Base-by-base conservation (phyloP, 1,284 basidiomycete species). In the Trichosporon asahii region DNA sequence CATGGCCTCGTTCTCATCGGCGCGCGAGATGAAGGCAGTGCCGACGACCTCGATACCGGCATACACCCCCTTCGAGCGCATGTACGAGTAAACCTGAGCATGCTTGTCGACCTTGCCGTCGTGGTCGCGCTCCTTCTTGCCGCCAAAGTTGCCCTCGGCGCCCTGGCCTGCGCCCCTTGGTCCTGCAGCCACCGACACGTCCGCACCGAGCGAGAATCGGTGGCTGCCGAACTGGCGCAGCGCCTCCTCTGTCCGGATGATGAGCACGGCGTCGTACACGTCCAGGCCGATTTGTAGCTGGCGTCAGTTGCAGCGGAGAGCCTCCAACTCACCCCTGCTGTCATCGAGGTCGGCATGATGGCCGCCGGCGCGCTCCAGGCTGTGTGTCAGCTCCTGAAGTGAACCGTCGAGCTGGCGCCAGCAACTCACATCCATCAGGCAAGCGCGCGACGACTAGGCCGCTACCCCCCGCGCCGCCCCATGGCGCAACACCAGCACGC, bases 161-260 rank as follows among this genome's bases (percentile, higher is more conserved):
- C 69, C 69, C 18, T 70, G 33, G 11, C 65, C 68, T 18, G 49
- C 68, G 55, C 66, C 66, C 55, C 60, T 29, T 6, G 66, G 66
- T 18, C 66, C 66, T 3, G 66, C 66, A 15, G 66, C 66, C n/a
- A 67, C 66, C 3, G 66, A 67, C 25, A 67, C 40, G 12, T 67
- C 66, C n/a, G 55, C 66, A 27, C 66, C 66, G 11, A 67, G 66
- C 14, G 66, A 25, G 55, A 61, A 25, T 55, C 66, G 66, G 55
- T 61, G 55, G 11, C 37, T 60, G 23, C 66, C 66, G 66, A 67
- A 67, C 66, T 67, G 66, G 35, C 55, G 55, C 15, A 67, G 66
- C 3, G 66, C 66, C 25, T 55, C 55, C 18, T 67, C 66, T 18
- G 35, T 67, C 8, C 66, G 66, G 49, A 67, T 67, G 27, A 67